Evolutionary conservation across 202 grass and related monocot species (phyloP).

Genomic region (Setaria italica): DNA sequence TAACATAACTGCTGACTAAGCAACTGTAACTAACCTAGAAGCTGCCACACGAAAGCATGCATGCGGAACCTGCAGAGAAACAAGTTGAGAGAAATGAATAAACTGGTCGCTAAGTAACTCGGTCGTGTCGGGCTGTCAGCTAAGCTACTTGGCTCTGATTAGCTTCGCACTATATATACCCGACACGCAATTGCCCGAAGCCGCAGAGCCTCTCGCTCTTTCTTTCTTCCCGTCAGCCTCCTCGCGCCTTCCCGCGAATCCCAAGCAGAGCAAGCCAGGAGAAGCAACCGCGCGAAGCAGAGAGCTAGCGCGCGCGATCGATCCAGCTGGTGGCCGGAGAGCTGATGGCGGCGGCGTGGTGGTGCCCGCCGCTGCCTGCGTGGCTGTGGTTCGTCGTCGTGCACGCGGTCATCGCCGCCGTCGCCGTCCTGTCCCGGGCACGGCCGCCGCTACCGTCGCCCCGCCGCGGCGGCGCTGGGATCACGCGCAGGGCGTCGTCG

Average conservation of each 20-base stretch:
- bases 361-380: background rate
- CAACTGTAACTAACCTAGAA: background rate
- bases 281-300: background rate
- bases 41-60: background rate
- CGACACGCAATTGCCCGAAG: background rate
- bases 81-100: background rate
- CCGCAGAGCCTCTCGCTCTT: background rate
- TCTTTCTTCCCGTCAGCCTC: background rate
- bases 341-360: background rate
- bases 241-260: background rate
- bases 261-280: background rate
- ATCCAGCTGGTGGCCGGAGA: background rate
- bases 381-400: conserved; percentile 38
- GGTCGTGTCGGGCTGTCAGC: background rate
- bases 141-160: background rate
- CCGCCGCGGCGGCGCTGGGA: background rate
- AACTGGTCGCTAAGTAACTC: background rate
- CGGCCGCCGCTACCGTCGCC: background rate
- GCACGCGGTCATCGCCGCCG: conserved; percentile 47
- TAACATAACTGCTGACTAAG: background rate
- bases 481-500: conserved; percentile 50
- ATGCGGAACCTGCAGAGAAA: background rate
- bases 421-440: conserved; percentile 45
- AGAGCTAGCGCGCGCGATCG: background rate
- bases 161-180: background rate